These are phyloP conservation scores for Trichosanthes truncata DNA, from an alignment of 306 rosid species.

Conservation along the genomic window DNA sequence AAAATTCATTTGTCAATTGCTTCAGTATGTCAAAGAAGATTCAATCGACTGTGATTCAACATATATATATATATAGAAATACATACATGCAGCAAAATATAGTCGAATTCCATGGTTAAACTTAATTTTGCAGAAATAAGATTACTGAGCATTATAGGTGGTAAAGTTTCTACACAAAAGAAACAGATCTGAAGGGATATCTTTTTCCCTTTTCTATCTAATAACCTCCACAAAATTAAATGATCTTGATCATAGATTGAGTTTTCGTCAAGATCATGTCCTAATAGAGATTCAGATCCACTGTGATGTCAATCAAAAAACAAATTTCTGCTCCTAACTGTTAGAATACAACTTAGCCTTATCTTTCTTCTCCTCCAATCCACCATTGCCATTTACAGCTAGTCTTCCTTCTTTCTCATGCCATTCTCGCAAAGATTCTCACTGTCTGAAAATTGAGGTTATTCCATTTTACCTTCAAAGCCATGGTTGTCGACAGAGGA, in stretches of 20 bases:
- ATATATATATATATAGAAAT: background rate
- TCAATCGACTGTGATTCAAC: too few relatives aligned
- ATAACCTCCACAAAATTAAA: background rate
- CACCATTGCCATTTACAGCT: background rate
- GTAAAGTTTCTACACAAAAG: background rate
- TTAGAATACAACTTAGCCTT: background rate
- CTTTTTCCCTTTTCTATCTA: background rate
- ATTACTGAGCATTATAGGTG: background rate
- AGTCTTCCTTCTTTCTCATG: background rate
- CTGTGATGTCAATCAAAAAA: background rate
- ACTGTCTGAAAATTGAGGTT: background rate
- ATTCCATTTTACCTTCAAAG: background rate
- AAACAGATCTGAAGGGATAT: background rate
- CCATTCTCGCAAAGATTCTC: background rate
- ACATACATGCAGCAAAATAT: background rate
- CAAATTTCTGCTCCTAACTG: background rate
- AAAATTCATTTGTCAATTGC: too few relatives aligned
- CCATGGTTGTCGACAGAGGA: background rate
- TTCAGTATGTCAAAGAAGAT: too few relatives aligned
- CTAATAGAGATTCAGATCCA: background rate
- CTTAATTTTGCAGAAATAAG: background rate
- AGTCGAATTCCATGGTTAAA: background rate
- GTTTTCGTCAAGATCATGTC: background rate
- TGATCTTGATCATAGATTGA: background rate
- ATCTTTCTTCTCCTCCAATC: background rate